Evolutionary conservation across 1,284 basidiomycete species (phyloP), one percentile per base, ranked within the genome.

Genomic region (Ganoderma lucidum): DNA sequence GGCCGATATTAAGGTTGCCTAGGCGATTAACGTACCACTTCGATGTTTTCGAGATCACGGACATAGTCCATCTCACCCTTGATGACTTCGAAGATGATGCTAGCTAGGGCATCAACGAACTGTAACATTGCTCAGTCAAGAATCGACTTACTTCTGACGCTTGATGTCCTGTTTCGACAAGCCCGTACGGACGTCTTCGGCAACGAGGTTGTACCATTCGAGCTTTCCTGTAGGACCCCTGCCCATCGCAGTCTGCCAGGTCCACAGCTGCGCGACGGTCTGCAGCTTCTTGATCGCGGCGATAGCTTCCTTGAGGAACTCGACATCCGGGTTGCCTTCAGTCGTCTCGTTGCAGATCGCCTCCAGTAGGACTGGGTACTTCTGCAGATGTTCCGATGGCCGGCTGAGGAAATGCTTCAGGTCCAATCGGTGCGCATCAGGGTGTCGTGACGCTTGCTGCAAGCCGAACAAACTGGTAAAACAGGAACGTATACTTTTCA

Each of bases 1-100:
- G 35, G 6, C 4, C 17, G 9, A 19, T 59, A 30, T 35, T 56
- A 35, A 19, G 28, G 55, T 32, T 15, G 55, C 30, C 35, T 23
- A 59, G 56, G 56, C 6, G 56, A 15, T 23, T 4, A n/a, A 80
- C 88, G 64, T 69, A 95, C 94, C 65, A 84, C 86, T 70, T 96
- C 93, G 67, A 99, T 93, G 66, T 93, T 92, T 77, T 97, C 93
- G 37, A 99, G 82, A 84, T 99, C 98, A 68, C 91, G 92, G 14
- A 98, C 94, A 79, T 98, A 99, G 64, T 92, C 90, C 92, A 97
- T 97, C 82, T 99, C 97, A 68, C 93, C 94, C 77, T 97, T 93
- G 78, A 99, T 97, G 62, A 99, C 83, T 81, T 99, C 97, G 76
- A 97, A 97, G 62, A 99, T 97, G 73, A 94, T 90, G 55, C 95